Evolutionary conservation across 2,329 filamentous ascomycete species (phyloP), one percentile per base, ranked within the genome.

Genomic region (Cryphonectria radicalis): DNA sequence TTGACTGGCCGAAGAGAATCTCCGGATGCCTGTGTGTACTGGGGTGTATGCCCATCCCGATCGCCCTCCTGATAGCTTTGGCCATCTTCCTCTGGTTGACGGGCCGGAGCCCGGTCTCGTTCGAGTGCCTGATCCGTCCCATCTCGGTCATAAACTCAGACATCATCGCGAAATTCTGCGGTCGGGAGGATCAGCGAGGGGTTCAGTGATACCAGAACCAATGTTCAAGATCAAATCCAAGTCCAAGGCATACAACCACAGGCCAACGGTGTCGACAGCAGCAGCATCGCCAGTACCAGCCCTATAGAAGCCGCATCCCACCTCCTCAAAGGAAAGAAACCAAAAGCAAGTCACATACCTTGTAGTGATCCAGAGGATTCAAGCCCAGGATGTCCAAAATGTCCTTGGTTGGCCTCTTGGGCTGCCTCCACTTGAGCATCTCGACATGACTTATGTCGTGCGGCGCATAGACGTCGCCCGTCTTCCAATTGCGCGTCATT

Each of bases 41-140:
- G 35, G 96, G 96, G 87, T 98, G 94, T 73, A 98, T 85, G 22
- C 96, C 96, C 78, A 98, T 87, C 1, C 95, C 96, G 77, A 98
- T 91, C 28, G 93, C 92, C 76, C 96, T 89, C 75, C 96, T 87
- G 77, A 99, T 92, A 68, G 97, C 95, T 85, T 97, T 98, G 73
- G 95, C 93, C 79, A 99, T 90, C 83, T 92, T 94, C 76, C 96
- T 88, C 85, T 99, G 96, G 85, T 98, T 98, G 75, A 93, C 92
- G 3, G 93, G 92, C 70, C 93, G 88, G 73, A 99, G 85, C 19
- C 93, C 94, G 0, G 95, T 98, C 35, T 91, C 85, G 7, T 81
- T 86, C n/a, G 88, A 86, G 79, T 92, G 90, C 82, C 90, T 92
- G 80, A 99, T 98, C 72, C 94, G 90, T 66, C 95, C 96, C 83